Conservation (phyloP, 129 eudicot species). For the Mikania micrantha region DNA sequence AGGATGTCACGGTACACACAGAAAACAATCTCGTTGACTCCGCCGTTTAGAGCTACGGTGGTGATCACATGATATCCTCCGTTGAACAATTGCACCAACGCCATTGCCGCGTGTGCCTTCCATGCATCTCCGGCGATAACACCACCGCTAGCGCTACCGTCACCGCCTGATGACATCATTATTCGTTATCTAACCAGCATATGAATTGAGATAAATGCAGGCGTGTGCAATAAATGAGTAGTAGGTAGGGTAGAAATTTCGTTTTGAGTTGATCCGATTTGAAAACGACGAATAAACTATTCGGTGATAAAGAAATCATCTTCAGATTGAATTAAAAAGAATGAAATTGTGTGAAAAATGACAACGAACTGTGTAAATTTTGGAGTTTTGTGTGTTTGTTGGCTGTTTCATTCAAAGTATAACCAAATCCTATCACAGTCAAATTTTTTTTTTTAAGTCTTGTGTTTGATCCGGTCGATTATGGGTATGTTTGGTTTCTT, state of each 20-base stretch:
- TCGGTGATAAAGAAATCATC: not conserved
- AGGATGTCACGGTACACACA: slow-evolving; percentile 69
- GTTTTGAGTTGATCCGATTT: not conserved
- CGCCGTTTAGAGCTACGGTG: slow-evolving; percentile 68
- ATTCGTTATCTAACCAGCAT: slow-evolving; percentile 26
- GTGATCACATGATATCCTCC: slow-evolving; percentile 95
- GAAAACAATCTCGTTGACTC: slow-evolving; percentile 75
- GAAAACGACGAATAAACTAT: not conserved
- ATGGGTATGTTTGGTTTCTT: too few relatives aligned
- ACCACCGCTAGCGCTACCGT: slow-evolving; percentile 12
- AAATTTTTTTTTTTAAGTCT: too few relatives aligned
- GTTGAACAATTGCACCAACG: slow-evolving; percentile 53
- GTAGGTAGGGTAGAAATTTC: slow-evolving; percentile 6
- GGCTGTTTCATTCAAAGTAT: not conserved
- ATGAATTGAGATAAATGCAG: not conserved
- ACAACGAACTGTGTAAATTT: not conserved
- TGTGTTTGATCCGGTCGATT: too few relatives aligned
- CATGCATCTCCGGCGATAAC: slow-evolving; percentile 26
- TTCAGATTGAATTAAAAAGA: not conserved
- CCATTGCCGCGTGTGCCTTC: slow-evolving; percentile 74
- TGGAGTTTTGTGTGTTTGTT: not conserved
- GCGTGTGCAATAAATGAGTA: not conserved
- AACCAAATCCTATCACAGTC: too few relatives aligned
- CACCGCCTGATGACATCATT: slow-evolving; percentile 20
- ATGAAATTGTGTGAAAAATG: not conserved